Evolutionary conservation across 306 rosid species (phyloP), one percentile per base, ranked within the genome.

Genomic region (Potentilla sterilis): DNA sequence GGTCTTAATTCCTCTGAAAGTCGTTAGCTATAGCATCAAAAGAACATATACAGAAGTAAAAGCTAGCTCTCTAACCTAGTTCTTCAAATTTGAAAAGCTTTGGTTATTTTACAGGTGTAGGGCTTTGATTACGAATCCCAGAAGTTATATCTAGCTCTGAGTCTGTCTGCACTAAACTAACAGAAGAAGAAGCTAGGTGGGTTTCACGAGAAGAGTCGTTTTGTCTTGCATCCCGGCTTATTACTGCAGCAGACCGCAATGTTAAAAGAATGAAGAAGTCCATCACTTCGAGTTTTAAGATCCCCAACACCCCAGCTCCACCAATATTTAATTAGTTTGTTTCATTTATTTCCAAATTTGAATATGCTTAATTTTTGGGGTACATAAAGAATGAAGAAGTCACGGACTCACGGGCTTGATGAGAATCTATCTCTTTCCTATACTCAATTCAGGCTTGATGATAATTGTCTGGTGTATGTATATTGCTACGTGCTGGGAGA

Each of bases 131-230:
- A 35, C 12, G 22, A 63, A 37, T 34, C 41, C 68, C 43, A 35
- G 43, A 63, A 63, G 52, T 40, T 38, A 24, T 71, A 38, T 24
- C 54, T 48, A 62, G 11, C 54, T 78, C 41, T 63, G 44, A 24
- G 47, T 7, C 69, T 65, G 19, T 65, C 47, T 38, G 28, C 73
- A 40, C 47, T 21, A 59, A 24, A 14, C 43, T 52, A 18, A 37
- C 22, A 64, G 51, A 37, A 51, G 70, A 63, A 78, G 18, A 19
- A 55, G 38, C n/a, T 28, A 28, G 49, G 70, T 9, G 70, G 28
- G 70, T 9, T 59, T 69, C 51, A 44, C 81, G 35, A 77, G 81
- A 59, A 69, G 61, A 37, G 62, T 58, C 12, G 43, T 63, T 63
- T 34, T 34, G 67, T 62, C 67, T 63, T 16, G 9, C 43, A 5